Evolutionary conservation across 2,329 filamentous ascomycete species (phyloP), one percentile per base, ranked within the genome.

Genomic region (Ciborinia camelliae): DNA sequence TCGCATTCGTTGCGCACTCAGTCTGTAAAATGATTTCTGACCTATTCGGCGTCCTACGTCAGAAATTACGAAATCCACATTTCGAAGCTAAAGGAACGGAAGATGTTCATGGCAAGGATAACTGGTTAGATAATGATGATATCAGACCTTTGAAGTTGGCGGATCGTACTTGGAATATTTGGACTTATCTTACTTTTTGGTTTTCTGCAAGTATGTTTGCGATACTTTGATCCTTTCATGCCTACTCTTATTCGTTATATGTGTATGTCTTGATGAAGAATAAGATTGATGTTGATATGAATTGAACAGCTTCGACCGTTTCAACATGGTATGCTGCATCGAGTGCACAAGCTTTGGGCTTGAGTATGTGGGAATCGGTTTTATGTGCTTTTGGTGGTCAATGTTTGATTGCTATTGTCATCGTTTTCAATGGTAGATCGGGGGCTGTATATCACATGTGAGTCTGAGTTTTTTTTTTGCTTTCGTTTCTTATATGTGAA

Each of bases 281-380:
- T 30, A 12, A 26, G 1, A 39, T n/a, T 58, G 55, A 14, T 45
- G 18, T 48, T 62, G 26, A 65, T 20, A 3, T 28, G 1, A 10
- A 12, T 6, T 52, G 47, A 35, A 61, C 48, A 72, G 70, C 73
- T 9, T 76, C 76, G 37, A 77, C 77, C 28, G 76, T 78, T 6
- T 75, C 75, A 30, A 76, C 76, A 64, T 75, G 77, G 71, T 78
- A 80, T 70, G 73, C 76, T 18, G 75, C 75, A 2, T 76, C 75
- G 7, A 75, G 78, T 5, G 78, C 75, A 1, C 76, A 79, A 68
- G 73, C 78, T 2, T 67, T 78, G 10, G 81, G 81, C 12, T 71
- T 83, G 28, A 78, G 76, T 48, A 81, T 82, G 76, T 83, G 81
- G 81, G 80, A 82, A 68, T 76, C 77, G 18, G 66, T 82, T 35